Evolutionary conservation across 2,329 filamentous ascomycete genomes (phyloP), one percentile per base, ranked within the genome.

Genomic region (Hawksworthiomyces lignivorus): DNA sequence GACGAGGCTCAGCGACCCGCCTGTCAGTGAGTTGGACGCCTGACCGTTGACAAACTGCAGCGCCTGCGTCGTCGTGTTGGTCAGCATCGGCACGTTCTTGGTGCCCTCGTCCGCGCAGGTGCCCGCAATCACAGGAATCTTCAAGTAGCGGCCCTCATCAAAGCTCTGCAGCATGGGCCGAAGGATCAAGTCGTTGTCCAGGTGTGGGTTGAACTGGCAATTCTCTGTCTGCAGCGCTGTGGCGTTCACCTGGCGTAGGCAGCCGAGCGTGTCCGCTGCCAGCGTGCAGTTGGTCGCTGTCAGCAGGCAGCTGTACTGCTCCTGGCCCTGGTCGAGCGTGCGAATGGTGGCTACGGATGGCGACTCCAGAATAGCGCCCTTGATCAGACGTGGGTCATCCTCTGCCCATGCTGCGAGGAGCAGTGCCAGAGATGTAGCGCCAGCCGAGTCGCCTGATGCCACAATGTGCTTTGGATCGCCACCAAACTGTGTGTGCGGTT

Each of bases 401-500:
- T 70, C 73, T 4, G 66, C 67, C 43, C 72, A 73, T 0, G 73
- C 73, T 0, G 65, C 75, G 26, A 85, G 67, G 15, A 84, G 77
- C 18, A 83, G 64, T 19, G 68, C 72, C n/a, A 86, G 68, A 2
- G 77, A 78, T 1, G 68, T 75, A 7, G 70, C 83, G 7, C 84
- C 83, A 4, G 82, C 82, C 39, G 77, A 82, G 48, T 72, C 76
- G n/a, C 84, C 84, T 10, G 75, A 79, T 1, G 86, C 63, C 1
- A 80, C 75, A 11, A 87, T 78, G 50, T 83, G 81, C 1, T 67
- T 54, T 1, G 82, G 78, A 48, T 87, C 65, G 20, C 83, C 84
- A 6, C 83, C 83, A 50, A 88, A 87, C 58, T 75, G 18, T n/a
- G n/a, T n/a, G n/a, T n/a, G 3, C 24, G 5, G 35, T 37, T 18